Base-by-base conservation (phyloP, 1,284 basidiomycete species). In the Ganoderma lucidum region DNA sequence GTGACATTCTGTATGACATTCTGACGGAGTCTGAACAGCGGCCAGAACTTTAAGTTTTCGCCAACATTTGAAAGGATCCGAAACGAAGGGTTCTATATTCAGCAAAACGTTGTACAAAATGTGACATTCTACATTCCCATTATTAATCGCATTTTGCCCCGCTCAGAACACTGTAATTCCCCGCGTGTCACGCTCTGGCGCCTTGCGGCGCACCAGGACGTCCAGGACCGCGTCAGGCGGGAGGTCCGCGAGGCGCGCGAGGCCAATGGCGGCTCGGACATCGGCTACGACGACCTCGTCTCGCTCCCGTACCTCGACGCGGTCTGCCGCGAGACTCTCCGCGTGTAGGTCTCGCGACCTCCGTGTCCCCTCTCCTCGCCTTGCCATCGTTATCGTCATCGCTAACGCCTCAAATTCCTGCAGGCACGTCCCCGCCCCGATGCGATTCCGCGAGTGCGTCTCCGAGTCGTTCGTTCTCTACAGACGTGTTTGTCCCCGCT, bases 381-480 rank as follows among this genome's bases (percentile, higher is more conserved):
- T 37, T 6, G 23, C 23, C 23, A 23, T 23, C 6, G 30, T 48
- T 35, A 17, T 28, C 3, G 17, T 2, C 23, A 32, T n/a, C 23
- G 23, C 23, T 39, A 35, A 63, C 48, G 1, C n/a, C 12, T 39
- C 19, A 17, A 14, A 39, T 6, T 37, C 30, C 8, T 35, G 12
- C n/a, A 68, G 68, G n/a, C 71, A 10, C 71, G 83, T 8, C 74
- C 77, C 1, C 80, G 81, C 58, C 69, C 83, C 42, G 79, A 84
- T 66, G 77, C 76, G 17, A 76, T 84, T 23, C 73, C 79, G 55
- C 73, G 76, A 35, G 81, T 45, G 35, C 73, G 69, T 76, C 59
- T 17, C 23, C 23, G 58, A 39, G 3, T 23, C 35, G 6, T 51
- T 15, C 30, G 6, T 28, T 23, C 30, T 44, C 9, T 3, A 3